Conservation (phyloP, 306 rosid species). For the Sesbania bispinosa region DNA sequence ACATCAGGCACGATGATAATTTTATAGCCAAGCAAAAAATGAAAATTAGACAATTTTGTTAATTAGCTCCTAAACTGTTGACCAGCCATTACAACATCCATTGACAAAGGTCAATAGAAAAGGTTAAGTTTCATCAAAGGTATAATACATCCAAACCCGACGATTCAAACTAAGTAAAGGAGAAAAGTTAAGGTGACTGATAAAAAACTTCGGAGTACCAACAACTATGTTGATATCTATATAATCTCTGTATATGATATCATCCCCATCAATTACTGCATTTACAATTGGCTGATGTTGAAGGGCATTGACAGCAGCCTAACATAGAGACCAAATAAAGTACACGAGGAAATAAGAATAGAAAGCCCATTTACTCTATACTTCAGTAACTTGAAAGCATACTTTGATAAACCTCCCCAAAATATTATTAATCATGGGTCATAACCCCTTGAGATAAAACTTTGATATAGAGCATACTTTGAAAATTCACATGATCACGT, state of each 20-base stretch:
- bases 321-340: slow-evolving; percentile 16
- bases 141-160: neutral
- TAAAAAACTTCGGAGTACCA: slow-evolving; percentile 70
- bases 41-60: neutral
- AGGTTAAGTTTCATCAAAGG: neutral
- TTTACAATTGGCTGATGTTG: slow-evolving; percentile 74
- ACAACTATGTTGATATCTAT: slow-evolving; percentile 79
- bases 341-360: slow-evolving; percentile 4
- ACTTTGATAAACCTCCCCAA: slow-evolving; percentile 80
- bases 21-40: neutral
- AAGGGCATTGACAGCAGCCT: slow-evolving; percentile 87
- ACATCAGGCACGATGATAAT: neutral
- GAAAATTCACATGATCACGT: too few species aligned
- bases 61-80: neutral
- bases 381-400: slow-evolving; percentile 23
- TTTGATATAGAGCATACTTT: too few species aligned
- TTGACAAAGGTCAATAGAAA: neutral
- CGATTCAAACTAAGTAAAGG: slow-evolving; percentile 7
- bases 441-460: too few species aligned
- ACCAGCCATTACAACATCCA: slow-evolving; percentile 15
- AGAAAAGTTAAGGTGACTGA: slow-evolving; percentile 11
- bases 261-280: slow-evolving; percentile 90
- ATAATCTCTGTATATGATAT: slow-evolving; percentile 77
- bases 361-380: neutral
- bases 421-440: too few species aligned